phyloP scores from a whole-genome alignment of 202 grass and related monocot genomes.

The Hordeum pubiflorum region DNA sequence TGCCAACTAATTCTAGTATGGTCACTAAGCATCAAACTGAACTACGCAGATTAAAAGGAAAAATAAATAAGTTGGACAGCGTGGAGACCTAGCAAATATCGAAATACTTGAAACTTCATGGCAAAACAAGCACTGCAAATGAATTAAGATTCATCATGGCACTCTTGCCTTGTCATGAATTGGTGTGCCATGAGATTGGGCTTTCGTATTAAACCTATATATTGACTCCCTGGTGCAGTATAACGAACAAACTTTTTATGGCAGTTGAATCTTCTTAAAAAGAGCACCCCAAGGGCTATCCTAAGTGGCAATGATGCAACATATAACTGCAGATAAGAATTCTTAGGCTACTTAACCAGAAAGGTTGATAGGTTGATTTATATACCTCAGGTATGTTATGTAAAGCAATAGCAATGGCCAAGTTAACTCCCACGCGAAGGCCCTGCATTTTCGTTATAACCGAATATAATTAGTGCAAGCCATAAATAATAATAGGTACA shows the following conservation, averaged over 20 bases:
- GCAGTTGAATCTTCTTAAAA: slow-evolving; percentile 8
- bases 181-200: neutral
- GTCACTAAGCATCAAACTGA: neutral
- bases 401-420: slow-evolving; percentile 89
- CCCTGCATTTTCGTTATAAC: slow-evolving; percentile 52
- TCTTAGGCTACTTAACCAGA: neutral
- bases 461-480: slow-evolving; percentile 16
- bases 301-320: neutral
- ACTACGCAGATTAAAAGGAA: neutral
- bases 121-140: neutral
- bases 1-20: neutral
- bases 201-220: neutral
- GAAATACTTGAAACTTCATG: neutral
- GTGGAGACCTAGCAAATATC: neutral
- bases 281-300: neutral
- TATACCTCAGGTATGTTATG: slow-evolving; percentile 99
- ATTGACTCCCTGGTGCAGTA: neutral
- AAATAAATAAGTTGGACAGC: neutral
- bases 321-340: neutral
- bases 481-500: neutral
- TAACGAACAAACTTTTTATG: neutral
- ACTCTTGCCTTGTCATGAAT: neutral
- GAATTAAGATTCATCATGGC: neutral
- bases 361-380: neutral
- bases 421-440: slow-evolving; percentile 79